Conservation (phyloP, 345 rosid species). For the Barbarea vulgaris region DNA sequence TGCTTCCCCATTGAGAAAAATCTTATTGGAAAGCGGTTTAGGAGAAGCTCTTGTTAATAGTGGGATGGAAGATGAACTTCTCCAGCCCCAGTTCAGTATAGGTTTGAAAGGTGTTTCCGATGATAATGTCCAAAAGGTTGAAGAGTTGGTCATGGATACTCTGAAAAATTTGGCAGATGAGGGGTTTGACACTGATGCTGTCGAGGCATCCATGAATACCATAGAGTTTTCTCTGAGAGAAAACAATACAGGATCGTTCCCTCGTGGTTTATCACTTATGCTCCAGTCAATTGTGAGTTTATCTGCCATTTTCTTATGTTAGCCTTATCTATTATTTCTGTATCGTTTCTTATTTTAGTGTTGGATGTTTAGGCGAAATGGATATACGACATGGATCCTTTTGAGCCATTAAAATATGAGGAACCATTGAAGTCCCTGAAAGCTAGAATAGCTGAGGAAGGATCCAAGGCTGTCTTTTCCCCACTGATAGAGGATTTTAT, state of each 20-base stretch:
- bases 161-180: constrained; percentile 74
- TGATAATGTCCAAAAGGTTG: constrained; percentile 69
- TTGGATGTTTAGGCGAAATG: constrained; percentile 67
- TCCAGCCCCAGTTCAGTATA: constrained; percentile 88
- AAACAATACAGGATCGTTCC: constrained; percentile 88
- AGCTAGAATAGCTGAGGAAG: constrained; percentile 78
- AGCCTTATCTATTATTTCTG: not conserved
- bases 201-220: constrained; percentile 96
- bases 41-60: constrained; percentile 93
- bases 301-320: not conserved
- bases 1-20: constrained; percentile 91
- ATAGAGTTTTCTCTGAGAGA: constrained; percentile 91
- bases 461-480: constrained; percentile 92
- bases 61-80: constrained; percentile 90
- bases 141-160: constrained; percentile 67
- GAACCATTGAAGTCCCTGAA: constrained; percentile 75
- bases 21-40: constrained; percentile 88
- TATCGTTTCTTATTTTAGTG: constrained; percentile 7
- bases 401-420: constrained; percentile 86
- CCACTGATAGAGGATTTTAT: constrained; percentile 83
- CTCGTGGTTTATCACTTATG: constrained; percentile 90
- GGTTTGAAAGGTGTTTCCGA: constrained; percentile 88
- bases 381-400: constrained; percentile 98
- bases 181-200: constrained; percentile 83
- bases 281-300: constrained; percentile 71